These are phyloP conservation scores for Hibiscus syriacus DNA, from an alignment of 345 rosid species.

Conservation along the genomic window DNA sequence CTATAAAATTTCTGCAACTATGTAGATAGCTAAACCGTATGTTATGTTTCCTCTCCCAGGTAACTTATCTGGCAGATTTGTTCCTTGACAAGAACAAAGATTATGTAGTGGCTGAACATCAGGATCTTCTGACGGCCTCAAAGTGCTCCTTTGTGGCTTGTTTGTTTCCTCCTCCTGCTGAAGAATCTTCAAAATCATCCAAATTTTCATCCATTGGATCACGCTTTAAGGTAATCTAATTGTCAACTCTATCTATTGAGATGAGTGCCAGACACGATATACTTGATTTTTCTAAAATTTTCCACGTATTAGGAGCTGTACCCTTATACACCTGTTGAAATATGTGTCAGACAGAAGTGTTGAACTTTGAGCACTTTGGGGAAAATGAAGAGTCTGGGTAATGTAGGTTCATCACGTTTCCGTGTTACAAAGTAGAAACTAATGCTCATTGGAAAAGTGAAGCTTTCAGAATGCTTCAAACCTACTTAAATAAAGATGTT, in stretches of 20 bases:
- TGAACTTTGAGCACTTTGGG: background rate
- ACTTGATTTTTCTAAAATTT: background rate
- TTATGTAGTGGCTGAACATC: slow-evolving; percentile 99
- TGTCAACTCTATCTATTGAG: background rate
- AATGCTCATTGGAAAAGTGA: background rate
- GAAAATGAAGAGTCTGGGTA: background rate
- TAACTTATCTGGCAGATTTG: slow-evolving; percentile 79
- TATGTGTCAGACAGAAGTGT: background rate
- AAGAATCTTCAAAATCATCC: slow-evolving; percentile 90
- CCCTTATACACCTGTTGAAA: background rate
- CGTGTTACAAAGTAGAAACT: background rate
- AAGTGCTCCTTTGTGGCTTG: slow-evolving; percentile 66
- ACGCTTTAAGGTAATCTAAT: slow-evolving; percentile 73
- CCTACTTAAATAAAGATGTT: background rate
- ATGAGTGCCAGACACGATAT: background rate
- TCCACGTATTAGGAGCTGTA: background rate
- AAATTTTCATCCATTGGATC: slow-evolving; percentile 98
- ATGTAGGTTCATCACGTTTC: background rate
- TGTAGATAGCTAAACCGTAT: slow-evolving; percentile 6
- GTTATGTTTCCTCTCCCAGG: slow-evolving; percentile 38
- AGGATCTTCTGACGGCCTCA: slow-evolving; percentile 82
- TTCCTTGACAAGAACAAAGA: slow-evolving; percentile 99
- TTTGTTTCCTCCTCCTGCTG: slow-evolving; percentile 83
- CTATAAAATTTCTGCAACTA: slow-evolving; percentile 3
- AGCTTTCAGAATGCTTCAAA: background rate